Percentiles rank a stretch among this genome's conserved stretches.
These are phyloP conservation scores for Leccinum aurantiacum DNA, from an alignment of 768 basidiomycete genomes.

Conservation along the genomic window DNA sequence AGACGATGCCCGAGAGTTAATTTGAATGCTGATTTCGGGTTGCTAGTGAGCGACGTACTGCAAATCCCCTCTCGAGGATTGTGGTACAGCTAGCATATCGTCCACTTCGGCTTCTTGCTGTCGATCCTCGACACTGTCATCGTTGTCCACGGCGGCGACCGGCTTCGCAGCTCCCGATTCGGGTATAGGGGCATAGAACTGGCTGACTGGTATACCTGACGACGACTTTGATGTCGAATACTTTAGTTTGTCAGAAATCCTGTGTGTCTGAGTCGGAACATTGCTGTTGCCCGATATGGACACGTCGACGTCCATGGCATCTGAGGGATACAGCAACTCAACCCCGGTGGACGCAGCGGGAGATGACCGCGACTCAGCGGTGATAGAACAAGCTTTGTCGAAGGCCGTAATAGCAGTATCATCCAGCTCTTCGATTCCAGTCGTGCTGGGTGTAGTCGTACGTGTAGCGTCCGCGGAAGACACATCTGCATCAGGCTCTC, in stretches of 20 bases:
- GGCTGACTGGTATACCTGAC: slow-evolving; percentile 17
- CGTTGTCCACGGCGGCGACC: slow-evolving; percentile 19
- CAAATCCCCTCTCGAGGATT: slow-evolving; percentile 12
- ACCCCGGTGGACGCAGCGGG: slow-evolving; percentile 9
- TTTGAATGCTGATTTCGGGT: background rate
- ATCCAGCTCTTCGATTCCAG: slow-evolving; percentile 16
- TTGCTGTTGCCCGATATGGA: background rate
- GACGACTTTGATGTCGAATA: slow-evolving; percentile 7
- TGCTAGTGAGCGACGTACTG: slow-evolving; percentile 18
- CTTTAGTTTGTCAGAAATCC: background rate
- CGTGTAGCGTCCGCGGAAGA: slow-evolving; percentile 20
- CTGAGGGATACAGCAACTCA: slow-evolving; percentile 18
- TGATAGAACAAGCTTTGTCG: slow-evolving; percentile 21
- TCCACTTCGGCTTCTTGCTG: slow-evolving; percentile 34
- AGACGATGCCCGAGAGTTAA: background rate
- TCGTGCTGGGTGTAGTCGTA: slow-evolving; percentile 22
- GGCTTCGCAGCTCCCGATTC: slow-evolving; percentile 1
- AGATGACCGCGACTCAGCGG: slow-evolving; percentile 3
- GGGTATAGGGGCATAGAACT: slow-evolving; percentile 23
- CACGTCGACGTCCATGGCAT: slow-evolving; percentile 30
- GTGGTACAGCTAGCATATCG: slow-evolving; percentile 29
- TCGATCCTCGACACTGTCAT: slow-evolving; percentile 30
- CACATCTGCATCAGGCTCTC: slow-evolving; percentile 16
- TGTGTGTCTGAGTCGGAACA: background rate
- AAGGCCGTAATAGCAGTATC: slow-evolving; percentile 6